A percentile compares a stretch with the other conserved stretches of the same genome.
phyloP scores from a whole-genome alignment of 371 early-diverging fungal genomes.

The Haplosporangium sp. region DNA sequence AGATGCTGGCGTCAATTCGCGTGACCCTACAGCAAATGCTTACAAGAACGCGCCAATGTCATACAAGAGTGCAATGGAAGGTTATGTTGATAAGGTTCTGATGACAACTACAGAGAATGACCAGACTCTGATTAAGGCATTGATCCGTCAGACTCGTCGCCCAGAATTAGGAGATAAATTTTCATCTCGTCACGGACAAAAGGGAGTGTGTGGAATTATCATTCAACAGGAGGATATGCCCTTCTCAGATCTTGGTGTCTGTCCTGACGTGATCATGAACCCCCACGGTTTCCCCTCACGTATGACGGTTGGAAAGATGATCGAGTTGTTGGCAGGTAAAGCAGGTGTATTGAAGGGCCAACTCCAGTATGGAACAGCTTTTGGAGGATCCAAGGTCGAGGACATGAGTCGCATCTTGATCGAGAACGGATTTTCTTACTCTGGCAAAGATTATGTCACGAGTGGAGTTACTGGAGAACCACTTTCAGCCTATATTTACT shows the following conservation, averaged over 20 bases:
- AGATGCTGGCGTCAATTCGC: conserved; percentile 67
- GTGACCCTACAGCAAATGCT: conserved; percentile 58
- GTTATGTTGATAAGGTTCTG: conserved; percentile 91
- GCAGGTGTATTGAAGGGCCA: conserved; percentile 96
- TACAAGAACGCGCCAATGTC: conserved; percentile 84
- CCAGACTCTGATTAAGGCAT: conserved; percentile 94
- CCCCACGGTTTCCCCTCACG: conserved; percentile 99
- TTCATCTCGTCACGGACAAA: conserved; percentile 99
- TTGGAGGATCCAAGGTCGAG: conserved; percentile 96
- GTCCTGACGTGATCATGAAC: conserved; percentile 99
- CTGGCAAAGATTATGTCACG: conserved; percentile 99
- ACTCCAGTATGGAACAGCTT: conserved; percentile 98
- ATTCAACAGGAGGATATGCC: conserved; percentile 99
- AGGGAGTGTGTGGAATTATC: conserved; percentile 99
- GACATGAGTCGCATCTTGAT: conserved; percentile 96
- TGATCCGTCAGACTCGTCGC: conserved; percentile 95
- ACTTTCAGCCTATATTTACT: conserved; percentile 96
- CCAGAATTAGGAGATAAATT: conserved; percentile 99
- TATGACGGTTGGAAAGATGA: conserved; percentile 99
- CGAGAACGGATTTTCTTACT: conserved; percentile 97
- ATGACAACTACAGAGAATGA: conserved; percentile 96
- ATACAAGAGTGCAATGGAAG: conserved; percentile 89
- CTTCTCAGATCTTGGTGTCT: conserved; percentile 96
- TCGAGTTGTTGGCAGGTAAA: conserved; percentile 98
- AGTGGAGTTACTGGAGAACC: conserved; percentile 96